Percentiles rank a stretch among this genome's conserved stretches.
Evolutionary conservation across 2,329 filamentous ascomycete species (phyloP).

Genomic region (Ascochyta clinopodiicola): DNA sequence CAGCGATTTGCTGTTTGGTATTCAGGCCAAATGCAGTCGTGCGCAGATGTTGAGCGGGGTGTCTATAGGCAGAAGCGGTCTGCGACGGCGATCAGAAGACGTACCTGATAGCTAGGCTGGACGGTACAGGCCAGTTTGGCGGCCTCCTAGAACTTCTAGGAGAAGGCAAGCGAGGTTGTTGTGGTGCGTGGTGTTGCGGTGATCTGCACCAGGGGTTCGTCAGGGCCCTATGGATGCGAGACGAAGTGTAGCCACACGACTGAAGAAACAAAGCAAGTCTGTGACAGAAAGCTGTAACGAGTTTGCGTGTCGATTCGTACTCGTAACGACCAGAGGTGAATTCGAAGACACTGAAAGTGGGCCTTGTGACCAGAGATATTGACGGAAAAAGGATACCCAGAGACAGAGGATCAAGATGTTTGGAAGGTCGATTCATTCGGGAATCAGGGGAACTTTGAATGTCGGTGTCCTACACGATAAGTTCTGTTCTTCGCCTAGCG

Average conservation of each 20-base stretch:
- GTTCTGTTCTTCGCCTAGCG: constrained; percentile 36
- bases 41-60: constrained; percentile 22
- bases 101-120: constrained; percentile 46
- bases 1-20: neutral
- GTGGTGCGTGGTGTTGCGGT: constrained; percentile 19
- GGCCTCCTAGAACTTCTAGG: constrained; percentile 31
- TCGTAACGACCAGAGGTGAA: constrained; percentile 26
- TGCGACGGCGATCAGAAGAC: constrained; percentile 26
- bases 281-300: constrained; percentile 33
- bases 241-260: constrained; percentile 21
- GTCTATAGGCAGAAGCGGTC: constrained; percentile 19
- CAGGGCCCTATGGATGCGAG: constrained; percentile 17
- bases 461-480: constrained; percentile 37
- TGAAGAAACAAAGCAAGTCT: constrained; percentile 29
- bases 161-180: constrained; percentile 3
- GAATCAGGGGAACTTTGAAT: constrained; percentile 46
- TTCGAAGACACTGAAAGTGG: constrained; percentile 33
- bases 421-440: constrained; percentile 47
- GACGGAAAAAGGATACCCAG: constrained; percentile 35
- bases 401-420: constrained; percentile 45
- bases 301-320: constrained; percentile 23
- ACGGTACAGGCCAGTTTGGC: constrained; percentile 47
- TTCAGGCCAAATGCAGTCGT: constrained; percentile 37
- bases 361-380: constrained; percentile 40
- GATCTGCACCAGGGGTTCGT: constrained; percentile 6